Evolutionary conservation across 2,329 filamentous ascomycete genomes (phyloP).

Genomic region (Pseudogymnoascus sp.): DNA sequence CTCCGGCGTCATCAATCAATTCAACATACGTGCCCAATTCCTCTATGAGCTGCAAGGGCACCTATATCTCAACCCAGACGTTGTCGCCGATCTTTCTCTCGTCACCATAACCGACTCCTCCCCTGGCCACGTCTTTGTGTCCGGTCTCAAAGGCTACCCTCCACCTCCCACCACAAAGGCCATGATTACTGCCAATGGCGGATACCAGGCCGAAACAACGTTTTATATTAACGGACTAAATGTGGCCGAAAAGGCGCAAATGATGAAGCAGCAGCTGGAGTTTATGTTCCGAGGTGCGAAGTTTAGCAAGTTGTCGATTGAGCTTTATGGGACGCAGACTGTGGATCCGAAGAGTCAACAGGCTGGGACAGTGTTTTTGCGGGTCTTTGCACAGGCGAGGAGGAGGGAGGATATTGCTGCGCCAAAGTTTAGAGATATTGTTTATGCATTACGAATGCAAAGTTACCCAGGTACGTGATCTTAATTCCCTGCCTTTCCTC

Average conservation of each 20-base stretch:
- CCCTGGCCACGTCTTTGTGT: constrained; percentile 18
- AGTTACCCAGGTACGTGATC: constrained; percentile 26
- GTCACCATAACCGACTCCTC: no score
- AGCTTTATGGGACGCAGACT: background rate
- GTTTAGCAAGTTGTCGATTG: background rate
- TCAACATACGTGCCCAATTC: background rate
- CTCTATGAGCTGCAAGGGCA: background rate
- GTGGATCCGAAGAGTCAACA: background rate
- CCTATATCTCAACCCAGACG: background rate
- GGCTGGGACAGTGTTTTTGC: background rate
- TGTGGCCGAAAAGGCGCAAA: background rate
- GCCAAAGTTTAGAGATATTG: background rate
- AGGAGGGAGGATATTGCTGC: background rate
- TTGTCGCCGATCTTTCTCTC: background rate
- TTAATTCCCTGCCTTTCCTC: no score
- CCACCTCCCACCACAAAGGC: background rate
- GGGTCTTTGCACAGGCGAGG: background rate
- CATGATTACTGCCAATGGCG: background rate
- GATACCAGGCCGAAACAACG: background rate
- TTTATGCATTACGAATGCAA: constrained; percentile 33
- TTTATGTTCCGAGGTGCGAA: background rate
- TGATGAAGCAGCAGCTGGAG: background rate
- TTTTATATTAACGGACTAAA: background rate
- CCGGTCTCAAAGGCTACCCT: constrained; percentile 18
- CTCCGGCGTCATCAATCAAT: constrained; percentile 27